A percentile compares a stretch with the other conserved stretches of the same genome.
Conservation (phyloP, 306 rosid species). For the Glycine tomentella region DNA sequence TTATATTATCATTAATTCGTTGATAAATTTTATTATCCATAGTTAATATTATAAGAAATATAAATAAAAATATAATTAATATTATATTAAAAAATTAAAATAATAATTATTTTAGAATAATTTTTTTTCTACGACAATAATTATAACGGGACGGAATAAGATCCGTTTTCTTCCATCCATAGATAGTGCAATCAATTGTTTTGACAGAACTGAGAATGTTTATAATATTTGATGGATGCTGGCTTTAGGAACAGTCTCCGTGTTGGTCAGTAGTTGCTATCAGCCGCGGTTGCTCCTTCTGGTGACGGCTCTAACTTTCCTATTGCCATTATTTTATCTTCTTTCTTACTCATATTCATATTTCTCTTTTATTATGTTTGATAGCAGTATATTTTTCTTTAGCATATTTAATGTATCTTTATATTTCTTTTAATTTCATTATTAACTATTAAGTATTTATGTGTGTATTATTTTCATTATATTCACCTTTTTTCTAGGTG, state of each 20-base stretch:
- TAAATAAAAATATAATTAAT: too few species aligned
- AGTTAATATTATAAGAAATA: too few species aligned
- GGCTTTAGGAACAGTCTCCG: not conserved
- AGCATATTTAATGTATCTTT: not conserved
- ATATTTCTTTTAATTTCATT: not conserved
- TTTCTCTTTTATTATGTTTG: not conserved
- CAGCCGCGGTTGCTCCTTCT: not conserved
- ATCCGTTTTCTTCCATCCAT: not conserved
- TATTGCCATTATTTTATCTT: not conserved
- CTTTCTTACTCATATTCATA: not conserved
- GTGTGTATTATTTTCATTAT: too few species aligned
- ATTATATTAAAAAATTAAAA: too few species aligned
- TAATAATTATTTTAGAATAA: too few species aligned
- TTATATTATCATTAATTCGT: too few species aligned
- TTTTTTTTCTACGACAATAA: too few species aligned
- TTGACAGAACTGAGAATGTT: not conserved
- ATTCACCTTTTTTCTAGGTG: too few species aligned
- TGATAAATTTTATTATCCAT: too few species aligned
- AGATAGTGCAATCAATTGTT: not conserved
- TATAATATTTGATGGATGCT: too few species aligned
- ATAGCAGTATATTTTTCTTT: not conserved
- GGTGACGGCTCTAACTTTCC: not conserved
- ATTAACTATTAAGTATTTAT: not conserved
- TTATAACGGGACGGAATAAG: too few species aligned
- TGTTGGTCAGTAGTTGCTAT: constrained; percentile 7